phyloP scores from a whole-genome alignment of 2,329 filamentous ascomycete genomes.

The Exutisphaerella laricina region DNA sequence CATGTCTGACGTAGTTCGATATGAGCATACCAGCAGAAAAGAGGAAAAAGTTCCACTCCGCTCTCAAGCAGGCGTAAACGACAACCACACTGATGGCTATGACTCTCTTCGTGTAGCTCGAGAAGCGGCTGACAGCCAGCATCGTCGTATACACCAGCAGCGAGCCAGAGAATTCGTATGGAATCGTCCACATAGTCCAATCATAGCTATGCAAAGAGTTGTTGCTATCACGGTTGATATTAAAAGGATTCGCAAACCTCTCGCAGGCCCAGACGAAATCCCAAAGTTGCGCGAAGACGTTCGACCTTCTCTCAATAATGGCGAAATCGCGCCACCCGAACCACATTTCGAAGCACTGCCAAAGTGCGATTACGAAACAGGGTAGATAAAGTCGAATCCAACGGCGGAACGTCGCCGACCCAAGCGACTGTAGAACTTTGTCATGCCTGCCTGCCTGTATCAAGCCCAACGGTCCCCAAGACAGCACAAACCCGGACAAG shows the following conservation, averaged over 20 bases:
- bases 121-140: constrained; percentile 9
- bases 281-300: constrained; percentile 13
- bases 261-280: constrained; percentile 9
- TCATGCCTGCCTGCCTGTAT: constrained; percentile 3
- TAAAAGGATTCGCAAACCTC: constrained; percentile 17
- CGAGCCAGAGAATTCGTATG: constrained; percentile 17
- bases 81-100: constrained; percentile 6
- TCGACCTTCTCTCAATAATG: constrained; percentile 1
- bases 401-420: constrained; percentile 9
- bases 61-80: constrained; percentile 8
- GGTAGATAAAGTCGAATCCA: constrained; percentile 16
- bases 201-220: constrained; percentile 14
- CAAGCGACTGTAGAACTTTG: constrained; percentile 2
- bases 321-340: constrained; percentile 8
- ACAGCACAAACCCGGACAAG: constrained; percentile 16
- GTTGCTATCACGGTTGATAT: constrained; percentile 9
- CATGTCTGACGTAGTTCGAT: constrained; percentile 15
- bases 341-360: constrained; percentile 12
- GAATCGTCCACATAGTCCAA: constrained; percentile 24
- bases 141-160: constrained; percentile 13
- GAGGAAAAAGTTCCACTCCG: constrained; percentile 19
- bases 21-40: constrained; percentile 17
- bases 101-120: constrained; percentile 6
- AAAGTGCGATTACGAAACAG: constrained; percentile 11
- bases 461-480: constrained; percentile 9